Evolutionary conservation across 768 basidiomycete genomes (phyloP), one percentile per base, ranked within the genome.

Genomic region (Lenzites betulinus): DNA sequence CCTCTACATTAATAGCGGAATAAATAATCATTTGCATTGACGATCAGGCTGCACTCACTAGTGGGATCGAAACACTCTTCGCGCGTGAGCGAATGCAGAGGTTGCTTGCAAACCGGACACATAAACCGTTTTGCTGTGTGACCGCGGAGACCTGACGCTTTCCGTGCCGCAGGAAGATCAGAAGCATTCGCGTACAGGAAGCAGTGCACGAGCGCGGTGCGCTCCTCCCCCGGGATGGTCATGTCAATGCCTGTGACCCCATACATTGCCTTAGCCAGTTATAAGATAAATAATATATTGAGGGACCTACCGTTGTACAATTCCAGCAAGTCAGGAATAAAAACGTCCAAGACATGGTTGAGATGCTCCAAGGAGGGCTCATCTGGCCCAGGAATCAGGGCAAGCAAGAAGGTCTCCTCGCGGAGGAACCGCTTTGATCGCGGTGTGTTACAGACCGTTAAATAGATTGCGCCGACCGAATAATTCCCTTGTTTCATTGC

Each of bases 381-480:
- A 1, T 54, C 20, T 0, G 69, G 69, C 11, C 71, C 68, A 1
- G 69, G 69, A n/a, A 72, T 64, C 2, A 68, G 46, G 25, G 49
- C 54, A 1, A 68, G 18, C 1, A 72, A 65, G 0, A 56, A 43
- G 6, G 69, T 72, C 33, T 72, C 70, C 43, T 70, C 68, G 3
- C 51, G 47, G 0, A 68, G 44, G 33, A 47, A 66, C 4, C 66
- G 58, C 7, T 69, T 65, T 2, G 39, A 15, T 6, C 64, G 66
- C 4, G 64, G 69, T 44, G 66, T 70, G 49, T 69, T 71, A 61
- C 58, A 54, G 5, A 68, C 44, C 0, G 66, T 67, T 7, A 58
- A 13, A 49, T 73, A 73, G 16, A 73, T 15, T 0, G 71, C 71
- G 6, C 71, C 71, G 0, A 63, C 67, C 3, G 69, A 71, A 44